Evolutionary conservation across 164 flowering plant species (phyloP).

Genomic region (Aristolochia fimbriata): DNA sequence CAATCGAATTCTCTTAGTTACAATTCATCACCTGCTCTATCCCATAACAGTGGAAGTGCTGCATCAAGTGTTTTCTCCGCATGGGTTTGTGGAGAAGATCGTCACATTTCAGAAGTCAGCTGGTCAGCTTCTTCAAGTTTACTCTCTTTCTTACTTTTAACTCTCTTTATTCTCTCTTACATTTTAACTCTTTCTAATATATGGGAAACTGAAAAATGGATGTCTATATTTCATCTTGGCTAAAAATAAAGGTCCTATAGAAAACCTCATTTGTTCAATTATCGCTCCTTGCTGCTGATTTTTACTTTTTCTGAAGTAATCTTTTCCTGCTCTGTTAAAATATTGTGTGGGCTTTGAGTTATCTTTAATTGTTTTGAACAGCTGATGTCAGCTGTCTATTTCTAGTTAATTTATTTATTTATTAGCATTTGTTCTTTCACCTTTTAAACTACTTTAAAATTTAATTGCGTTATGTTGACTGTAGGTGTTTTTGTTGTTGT

Average conservation of each 20-base stretch:
- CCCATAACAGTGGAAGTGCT: slow-evolving; percentile 99
- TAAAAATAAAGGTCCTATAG: too few relatives aligned
- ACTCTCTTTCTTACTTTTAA: slow-evolving; percentile 19
- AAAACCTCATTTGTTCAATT: too few relatives aligned
- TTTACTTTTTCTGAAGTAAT: too few relatives aligned
- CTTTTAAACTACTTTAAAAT: not conserved
- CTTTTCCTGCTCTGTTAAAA: too few relatives aligned
- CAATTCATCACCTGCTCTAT: slow-evolving; percentile 95
- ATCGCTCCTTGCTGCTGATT: too few relatives aligned
- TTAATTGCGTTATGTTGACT: slow-evolving; percentile 1
- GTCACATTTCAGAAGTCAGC: slow-evolving; percentile 99
- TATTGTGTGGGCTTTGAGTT: too few relatives aligned
- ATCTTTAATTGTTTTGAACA: too few relatives aligned
- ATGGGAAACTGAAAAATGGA: slow-evolving; percentile 4
- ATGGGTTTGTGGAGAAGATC: slow-evolving; percentile 99
- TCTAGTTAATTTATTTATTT: too few relatives aligned
- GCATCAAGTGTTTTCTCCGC: slow-evolving; percentile 98
- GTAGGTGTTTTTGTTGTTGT: slow-evolving; percentile 2
- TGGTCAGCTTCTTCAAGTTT: slow-evolving; percentile 86
- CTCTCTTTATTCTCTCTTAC: not conserved
- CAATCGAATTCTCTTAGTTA: slow-evolving; percentile 93
- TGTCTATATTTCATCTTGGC: too few relatives aligned
- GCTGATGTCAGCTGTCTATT: too few relatives aligned
- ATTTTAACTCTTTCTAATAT: slow-evolving; percentile 7
- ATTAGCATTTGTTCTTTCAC: too few relatives aligned